phyloP scores from a whole-genome alignment of 495 filamentous ascomycete genomes.

The Trichoderma virens region DNA sequence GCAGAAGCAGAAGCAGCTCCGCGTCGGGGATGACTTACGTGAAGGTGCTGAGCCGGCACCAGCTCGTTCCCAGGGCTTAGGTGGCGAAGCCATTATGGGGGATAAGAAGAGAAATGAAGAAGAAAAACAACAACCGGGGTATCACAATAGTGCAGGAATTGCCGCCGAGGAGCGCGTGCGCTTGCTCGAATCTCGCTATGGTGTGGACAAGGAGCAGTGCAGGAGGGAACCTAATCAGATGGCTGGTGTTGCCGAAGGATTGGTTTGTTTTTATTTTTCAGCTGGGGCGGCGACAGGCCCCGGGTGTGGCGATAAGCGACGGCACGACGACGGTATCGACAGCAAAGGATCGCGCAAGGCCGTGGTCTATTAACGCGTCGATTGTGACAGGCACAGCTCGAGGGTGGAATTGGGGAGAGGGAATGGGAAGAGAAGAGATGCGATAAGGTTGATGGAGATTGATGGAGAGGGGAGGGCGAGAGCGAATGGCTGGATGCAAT shows the following conservation, averaged over 20 bases:
- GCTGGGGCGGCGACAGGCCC: background rate
- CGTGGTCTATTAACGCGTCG: background rate
- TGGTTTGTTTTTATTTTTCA: background rate
- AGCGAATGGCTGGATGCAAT: background rate
- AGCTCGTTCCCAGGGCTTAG: slow-evolving; percentile 90
- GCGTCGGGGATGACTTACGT: slow-evolving; percentile 28
- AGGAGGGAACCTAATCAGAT: background rate
- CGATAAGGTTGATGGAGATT: background rate
- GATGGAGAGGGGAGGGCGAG: background rate
- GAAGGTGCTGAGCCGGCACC: slow-evolving; percentile 51
- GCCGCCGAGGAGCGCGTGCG: background rate
- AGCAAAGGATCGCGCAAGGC: background rate
- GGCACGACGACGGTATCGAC: background rate
- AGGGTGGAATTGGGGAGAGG: background rate
- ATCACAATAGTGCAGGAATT: background rate
- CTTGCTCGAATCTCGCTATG: background rate
- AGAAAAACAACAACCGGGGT: background rate
- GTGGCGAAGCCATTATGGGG: slow-evolving; percentile 61
- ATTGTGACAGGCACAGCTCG: background rate
- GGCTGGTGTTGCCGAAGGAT: background rate
- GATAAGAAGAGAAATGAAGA: slow-evolving; percentile 4
- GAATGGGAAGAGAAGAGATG: background rate
- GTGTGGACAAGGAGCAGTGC: background rate
- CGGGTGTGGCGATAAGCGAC: background rate
- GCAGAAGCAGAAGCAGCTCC: background rate